Percentiles rank a stretch among this genome's conserved stretches.
phyloP scores from a whole-genome alignment of 768 basidiomycete genomes.

The Lactifluus hygrophoroides region DNA sequence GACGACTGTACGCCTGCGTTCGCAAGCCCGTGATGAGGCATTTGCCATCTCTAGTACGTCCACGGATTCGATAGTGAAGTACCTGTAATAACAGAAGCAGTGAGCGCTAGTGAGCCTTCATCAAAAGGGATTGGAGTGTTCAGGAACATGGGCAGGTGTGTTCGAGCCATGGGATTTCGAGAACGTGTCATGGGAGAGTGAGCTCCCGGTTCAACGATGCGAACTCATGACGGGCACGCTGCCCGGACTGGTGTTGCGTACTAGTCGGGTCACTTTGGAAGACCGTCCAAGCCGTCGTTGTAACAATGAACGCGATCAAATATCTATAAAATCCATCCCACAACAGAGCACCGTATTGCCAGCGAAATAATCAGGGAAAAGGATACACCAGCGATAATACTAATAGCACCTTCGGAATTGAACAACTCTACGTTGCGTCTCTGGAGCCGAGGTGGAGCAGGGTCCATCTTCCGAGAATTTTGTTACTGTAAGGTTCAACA shows the following conservation, averaged over 20 bases:
- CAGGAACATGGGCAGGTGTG: neutral
- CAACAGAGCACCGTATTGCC: neutral
- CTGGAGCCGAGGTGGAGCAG: neutral
- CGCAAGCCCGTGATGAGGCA: neutral
- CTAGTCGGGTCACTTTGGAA: neutral
- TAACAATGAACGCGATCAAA: neutral
- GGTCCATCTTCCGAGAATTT: neutral
- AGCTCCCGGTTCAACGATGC: neutral
- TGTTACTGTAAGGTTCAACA: too few species aligned
- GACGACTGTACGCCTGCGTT: neutral
- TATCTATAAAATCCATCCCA: constrained; percentile 4
- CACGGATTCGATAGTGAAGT: neutral
- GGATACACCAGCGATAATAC: neutral
- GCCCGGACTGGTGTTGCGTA: neutral
- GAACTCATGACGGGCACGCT: neutral
- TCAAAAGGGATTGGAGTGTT: neutral
- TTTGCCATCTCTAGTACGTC: neutral
- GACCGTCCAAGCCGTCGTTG: neutral
- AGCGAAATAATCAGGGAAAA: neutral
- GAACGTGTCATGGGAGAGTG: neutral
- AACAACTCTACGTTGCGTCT: constrained; percentile 1
- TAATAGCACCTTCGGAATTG: neutral
- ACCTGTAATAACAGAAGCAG: neutral
- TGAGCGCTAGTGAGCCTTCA: neutral
- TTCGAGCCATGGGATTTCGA: neutral